phyloP scores from a whole-genome alignment of 305 asterid genomes.

The Solanum hybrid region DNA sequence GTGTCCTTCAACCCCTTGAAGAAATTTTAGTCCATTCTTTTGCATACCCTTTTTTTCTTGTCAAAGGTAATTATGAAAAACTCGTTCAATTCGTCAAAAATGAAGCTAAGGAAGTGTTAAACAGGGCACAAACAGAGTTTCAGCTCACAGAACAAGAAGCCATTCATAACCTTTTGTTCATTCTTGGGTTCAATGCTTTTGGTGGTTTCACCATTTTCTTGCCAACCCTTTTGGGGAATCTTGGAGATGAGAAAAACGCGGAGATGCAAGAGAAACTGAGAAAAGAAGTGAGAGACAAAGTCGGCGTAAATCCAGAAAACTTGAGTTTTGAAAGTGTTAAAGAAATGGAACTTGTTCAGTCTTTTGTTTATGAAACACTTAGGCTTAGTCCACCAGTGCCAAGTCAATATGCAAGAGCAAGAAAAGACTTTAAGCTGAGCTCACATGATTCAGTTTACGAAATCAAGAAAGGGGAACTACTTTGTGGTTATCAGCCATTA shows the following conservation, averaged over 20 bases:
- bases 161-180: conserved; percentile 61
- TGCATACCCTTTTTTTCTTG: conserved; percentile 59
- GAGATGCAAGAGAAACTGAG: conserved; percentile 38
- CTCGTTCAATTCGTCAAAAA: conserved; percentile 35
- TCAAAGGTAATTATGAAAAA: conserved; percentile 53
- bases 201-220: conserved; percentile 66
- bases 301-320: conserved; percentile 11
- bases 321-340: conserved; percentile 41
- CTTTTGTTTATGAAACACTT: conserved; percentile 70
- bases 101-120: conserved; percentile 39
- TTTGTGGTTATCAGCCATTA: conserved; percentile 63
- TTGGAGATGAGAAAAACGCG: conserved; percentile 27
- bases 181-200: conserved; percentile 76
- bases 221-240: conserved; percentile 22
- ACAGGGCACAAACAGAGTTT: conserved; percentile 44
- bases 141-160: conserved; percentile 55
- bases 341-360: conserved; percentile 58
- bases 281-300: conserved; percentile 46
- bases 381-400: conserved; percentile 81
- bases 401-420: conserved; percentile 61
- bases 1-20: conserved; percentile 47
- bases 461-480: conserved; percentile 84
- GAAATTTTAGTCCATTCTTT: conserved; percentile 86
- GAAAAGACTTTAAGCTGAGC: conserved; percentile 57
- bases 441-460: conserved; percentile 45